Conservation (phyloP, 164 flowering plant species). For the Sedum album region DNA sequence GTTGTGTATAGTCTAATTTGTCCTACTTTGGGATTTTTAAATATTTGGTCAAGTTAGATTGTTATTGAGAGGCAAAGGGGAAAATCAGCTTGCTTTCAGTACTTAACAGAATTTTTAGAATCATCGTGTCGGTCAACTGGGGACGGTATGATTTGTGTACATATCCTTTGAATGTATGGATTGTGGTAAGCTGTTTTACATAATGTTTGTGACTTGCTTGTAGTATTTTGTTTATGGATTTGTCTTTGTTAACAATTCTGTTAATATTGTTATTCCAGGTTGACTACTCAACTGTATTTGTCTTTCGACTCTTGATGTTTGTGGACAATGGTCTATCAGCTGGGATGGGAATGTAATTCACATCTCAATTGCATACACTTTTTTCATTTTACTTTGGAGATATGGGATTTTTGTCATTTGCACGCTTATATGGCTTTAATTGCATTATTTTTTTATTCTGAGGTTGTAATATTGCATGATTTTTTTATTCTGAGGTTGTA, state of each 20-base stretch:
- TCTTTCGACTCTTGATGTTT: slow-evolving; percentile 92
- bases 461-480: no score
- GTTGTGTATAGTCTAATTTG: no score
- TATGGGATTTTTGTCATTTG: neutral
- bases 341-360: slow-evolving; percentile 95
- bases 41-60: no score
- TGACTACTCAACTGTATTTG: slow-evolving; percentile 83
- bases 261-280: slow-evolving; percentile 35
- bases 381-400: neutral
- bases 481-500: no score
- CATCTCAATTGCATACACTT: neutral
- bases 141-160: slow-evolving; percentile 66
- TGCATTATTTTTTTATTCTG: neutral
- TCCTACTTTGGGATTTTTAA: no score
- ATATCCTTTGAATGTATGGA: slow-evolving; percentile 94
- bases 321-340: slow-evolving; percentile 91
- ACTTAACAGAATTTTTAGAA: slow-evolving; percentile 41
- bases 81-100: slow-evolving; percentile 10
- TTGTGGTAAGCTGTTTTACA: slow-evolving; percentile 50
- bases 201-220: neutral
- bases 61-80: no score
- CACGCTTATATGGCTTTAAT: neutral
- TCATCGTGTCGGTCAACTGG: slow-evolving; percentile 84
- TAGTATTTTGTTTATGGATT: neutral
- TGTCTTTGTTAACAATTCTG: neutral